A percentile compares a stretch with the other conserved stretches of the same genome.
These are phyloP conservation scores for Coemansia sp. DNA, from an alignment of 192 early-diverging fungal genomes.

Conservation along the genomic window DNA sequence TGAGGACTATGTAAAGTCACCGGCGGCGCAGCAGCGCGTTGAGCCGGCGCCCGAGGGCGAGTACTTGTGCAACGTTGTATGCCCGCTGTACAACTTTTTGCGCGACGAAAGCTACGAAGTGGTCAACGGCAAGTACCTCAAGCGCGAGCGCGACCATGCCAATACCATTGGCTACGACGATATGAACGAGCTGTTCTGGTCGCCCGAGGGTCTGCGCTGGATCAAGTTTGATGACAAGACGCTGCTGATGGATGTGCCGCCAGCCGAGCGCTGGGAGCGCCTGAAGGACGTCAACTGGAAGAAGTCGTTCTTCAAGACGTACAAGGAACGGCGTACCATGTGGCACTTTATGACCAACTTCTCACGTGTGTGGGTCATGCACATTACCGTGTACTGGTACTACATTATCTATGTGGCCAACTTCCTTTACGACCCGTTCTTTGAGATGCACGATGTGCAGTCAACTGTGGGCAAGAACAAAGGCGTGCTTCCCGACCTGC, in stretches of 20 bases:
- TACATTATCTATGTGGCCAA: slow-evolving; percentile 72
- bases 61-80: slow-evolving; percentile 66
- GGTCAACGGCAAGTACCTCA: slow-evolving; percentile 65
- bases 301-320: slow-evolving; percentile 73
- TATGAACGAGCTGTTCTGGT: slow-evolving; percentile 84
- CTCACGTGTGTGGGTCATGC: slow-evolving; percentile 82
- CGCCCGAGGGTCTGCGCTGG: slow-evolving; percentile 60
- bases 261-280: slow-evolving; percentile 60
- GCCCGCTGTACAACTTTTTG: slow-evolving; percentile 70
- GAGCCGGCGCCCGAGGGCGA: slow-evolving; percentile 63
- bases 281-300: slow-evolving; percentile 69
- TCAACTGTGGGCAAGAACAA: slow-evolving; percentile 45
- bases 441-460: slow-evolving; percentile 50
- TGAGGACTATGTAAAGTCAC: slow-evolving; percentile 54
- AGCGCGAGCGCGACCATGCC: slow-evolving; percentile 74
- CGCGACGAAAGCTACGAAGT: slow-evolving; percentile 74
- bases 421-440: slow-evolving; percentile 62
- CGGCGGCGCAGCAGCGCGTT: slow-evolving; percentile 53
- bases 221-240: slow-evolving; percentile 60
- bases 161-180: slow-evolving; percentile 78
- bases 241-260: slow-evolving; percentile 60
- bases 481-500: slow-evolving; percentile 27
- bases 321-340: slow-evolving; percentile 80
- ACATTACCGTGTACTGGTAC: slow-evolving; percentile 74
- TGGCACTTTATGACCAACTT: slow-evolving; percentile 82